A percentile compares a stretch with the other conserved stretches of the same genome.
Conservation (phyloP, 2,329 filamentous ascomycete species). For the Xylaria digitata region DNA sequence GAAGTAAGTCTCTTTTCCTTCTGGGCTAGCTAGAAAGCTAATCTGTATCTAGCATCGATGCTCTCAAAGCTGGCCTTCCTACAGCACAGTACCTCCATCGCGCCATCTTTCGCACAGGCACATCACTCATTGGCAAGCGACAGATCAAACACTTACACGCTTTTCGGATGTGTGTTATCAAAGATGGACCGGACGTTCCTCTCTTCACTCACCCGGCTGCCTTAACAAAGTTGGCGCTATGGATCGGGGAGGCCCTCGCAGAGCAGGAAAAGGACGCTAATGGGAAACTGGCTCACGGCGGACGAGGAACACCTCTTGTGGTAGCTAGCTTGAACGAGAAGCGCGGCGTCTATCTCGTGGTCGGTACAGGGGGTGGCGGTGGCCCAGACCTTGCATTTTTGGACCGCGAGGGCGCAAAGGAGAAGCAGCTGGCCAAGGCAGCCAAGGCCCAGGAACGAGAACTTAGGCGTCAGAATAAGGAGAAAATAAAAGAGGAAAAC, state of each 20-base stretch:
- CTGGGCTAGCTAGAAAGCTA: slow-evolving; percentile 31
- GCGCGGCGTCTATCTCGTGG: slow-evolving; percentile 88
- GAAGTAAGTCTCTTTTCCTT: slow-evolving; percentile 61
- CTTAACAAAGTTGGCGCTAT: slow-evolving; percentile 90
- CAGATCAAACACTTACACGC: slow-evolving; percentile 92
- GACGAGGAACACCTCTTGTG: slow-evolving; percentile 84
- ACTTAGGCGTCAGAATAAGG: slow-evolving; percentile 66
- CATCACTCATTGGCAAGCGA: slow-evolving; percentile 88
- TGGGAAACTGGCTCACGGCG: slow-evolving; percentile 74
- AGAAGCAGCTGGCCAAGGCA: slow-evolving; percentile 71
- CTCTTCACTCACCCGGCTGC: slow-evolving; percentile 94
- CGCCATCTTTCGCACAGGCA: slow-evolving; percentile 93
- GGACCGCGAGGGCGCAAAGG: slow-evolving; percentile 73
- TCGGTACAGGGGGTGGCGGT: slow-evolving; percentile 89
- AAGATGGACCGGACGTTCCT: slow-evolving; percentile 90
- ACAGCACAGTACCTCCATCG: slow-evolving; percentile 90
- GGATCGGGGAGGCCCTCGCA: slow-evolving; percentile 91
- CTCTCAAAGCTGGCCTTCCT: slow-evolving; percentile 79
- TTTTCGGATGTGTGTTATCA: slow-evolving; percentile 95
- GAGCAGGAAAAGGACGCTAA: slow-evolving; percentile 86
- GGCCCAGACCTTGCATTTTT: slow-evolving; percentile 77
- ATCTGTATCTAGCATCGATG: slow-evolving; percentile 71
- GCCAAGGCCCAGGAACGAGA: slow-evolving; percentile 72
- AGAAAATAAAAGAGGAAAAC: slow-evolving; percentile 70
- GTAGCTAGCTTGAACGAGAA: slow-evolving; percentile 90